phyloP scores from a whole-genome alignment of 495 filamentous ascomycete species.

The Aspergillus funiculosus region DNA sequence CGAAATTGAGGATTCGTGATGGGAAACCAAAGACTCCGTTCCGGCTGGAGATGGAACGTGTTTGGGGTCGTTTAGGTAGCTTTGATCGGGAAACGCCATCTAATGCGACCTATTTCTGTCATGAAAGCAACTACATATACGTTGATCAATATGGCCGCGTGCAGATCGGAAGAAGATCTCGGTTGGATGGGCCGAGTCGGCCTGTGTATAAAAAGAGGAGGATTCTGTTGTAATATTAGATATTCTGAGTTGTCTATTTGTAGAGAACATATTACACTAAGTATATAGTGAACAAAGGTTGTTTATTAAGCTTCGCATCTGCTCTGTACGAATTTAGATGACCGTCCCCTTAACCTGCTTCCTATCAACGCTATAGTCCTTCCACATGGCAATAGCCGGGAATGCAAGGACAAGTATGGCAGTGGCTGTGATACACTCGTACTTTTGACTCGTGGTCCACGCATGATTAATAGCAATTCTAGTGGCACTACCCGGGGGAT shows the following conservation, averaged over 20 bases:
- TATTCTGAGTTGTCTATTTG: no score
- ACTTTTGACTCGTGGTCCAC: slow-evolving; percentile 53
- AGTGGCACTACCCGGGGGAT: slow-evolving; percentile 44
- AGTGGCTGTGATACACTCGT: slow-evolving; percentile 50
- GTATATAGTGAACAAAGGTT: no score
- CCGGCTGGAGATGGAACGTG: slow-evolving; percentile 48
- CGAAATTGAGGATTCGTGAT: slow-evolving; percentile 53
- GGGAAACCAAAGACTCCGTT: slow-evolving; percentile 50
- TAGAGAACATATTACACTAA: no score
- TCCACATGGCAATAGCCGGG: slow-evolving; percentile 37
- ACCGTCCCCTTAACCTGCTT: slow-evolving; percentile 43
- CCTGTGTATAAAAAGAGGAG: no score
- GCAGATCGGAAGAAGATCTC: not conserved
- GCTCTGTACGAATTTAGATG: no score
- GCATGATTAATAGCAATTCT: slow-evolving; percentile 50
- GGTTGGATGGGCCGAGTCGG: no score
- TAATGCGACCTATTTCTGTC: not conserved
- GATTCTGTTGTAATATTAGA: no score
- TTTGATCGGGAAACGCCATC: slow-evolving; percentile 6
- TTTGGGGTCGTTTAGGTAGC: slow-evolving; percentile 21
- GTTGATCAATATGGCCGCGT: slow-evolving; percentile 10
- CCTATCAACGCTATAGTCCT: slow-evolving; percentile 37
- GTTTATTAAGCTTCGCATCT: no score
- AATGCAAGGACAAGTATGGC: slow-evolving; percentile 31
- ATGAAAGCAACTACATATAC: not conserved